Base-by-base conservation (phyloP, 345 rosid genomes). In the Citrus sp. region DNA sequence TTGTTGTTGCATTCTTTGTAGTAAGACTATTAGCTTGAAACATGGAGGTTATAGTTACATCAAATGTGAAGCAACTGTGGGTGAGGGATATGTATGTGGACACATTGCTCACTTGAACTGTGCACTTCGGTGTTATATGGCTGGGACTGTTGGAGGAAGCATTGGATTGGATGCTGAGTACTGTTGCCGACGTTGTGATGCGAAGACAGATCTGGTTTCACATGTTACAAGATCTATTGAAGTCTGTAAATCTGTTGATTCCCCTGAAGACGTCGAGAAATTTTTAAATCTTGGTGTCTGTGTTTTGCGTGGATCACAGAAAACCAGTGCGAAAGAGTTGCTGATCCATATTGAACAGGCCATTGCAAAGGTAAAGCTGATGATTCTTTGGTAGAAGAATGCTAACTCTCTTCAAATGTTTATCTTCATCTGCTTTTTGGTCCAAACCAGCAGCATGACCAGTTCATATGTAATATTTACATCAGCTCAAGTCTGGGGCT, bases 91-190 rank as follows among this genome's bases (percentile, higher is more conserved):
- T 76, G 82, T 87, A 19, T 95, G 99, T 63, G 93, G 94, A 40
- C 98, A 93, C 81, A 83, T 92, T 84, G 93, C 99, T 80, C 98
- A 93, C 80, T n/a, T 93, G 76, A 88, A 85, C 73, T 93, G 98
- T 83, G 98, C 96, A 77, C 94, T 93, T 73, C 90, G 89, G 27
- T 85, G 90, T 71, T 93, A 88, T 83, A 84, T 91, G 94, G 97
- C 98, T 85, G 99, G 97, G 61, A 90, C 91, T 24, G 79, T 92
- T 60, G 97, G 97, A 78, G 99, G 98, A 80, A 87, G 86, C 77
- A 90, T 95, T 21, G 93, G 93, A n/a, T 84, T 95, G 84, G 96
- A 92, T 88, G 94, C 93, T 37, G 98, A 93, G 86, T 93, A 92
- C 80, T 91, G 81, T 64, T 93, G 98, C 70, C 87, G 97, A 56